Evolutionary conservation across 2,329 filamentous ascomycete species (phyloP).

Genomic region (Claviceps fusiformis): DNA sequence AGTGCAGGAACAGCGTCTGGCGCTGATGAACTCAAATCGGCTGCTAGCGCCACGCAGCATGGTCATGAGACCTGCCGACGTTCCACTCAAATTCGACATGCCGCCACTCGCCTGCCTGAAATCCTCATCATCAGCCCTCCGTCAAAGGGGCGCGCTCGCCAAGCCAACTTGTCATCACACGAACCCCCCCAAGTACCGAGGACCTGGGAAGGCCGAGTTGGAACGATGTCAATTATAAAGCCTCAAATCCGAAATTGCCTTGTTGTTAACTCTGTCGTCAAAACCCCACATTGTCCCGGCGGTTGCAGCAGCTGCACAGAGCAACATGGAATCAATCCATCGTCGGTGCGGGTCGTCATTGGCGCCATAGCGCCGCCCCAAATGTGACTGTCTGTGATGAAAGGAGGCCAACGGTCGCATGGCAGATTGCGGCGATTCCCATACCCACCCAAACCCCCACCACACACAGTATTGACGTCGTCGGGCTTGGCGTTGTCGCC

Average conservation of each 20-base stretch:
- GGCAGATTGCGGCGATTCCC: background rate
- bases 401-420: background rate
- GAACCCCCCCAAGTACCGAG: too few relatives aligned
- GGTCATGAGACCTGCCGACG: slow-evolving; percentile 19
- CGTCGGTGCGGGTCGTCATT: background rate
- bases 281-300: background rate
- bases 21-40: slow-evolving; percentile 8
- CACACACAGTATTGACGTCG: background rate
- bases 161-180: too few relatives aligned
- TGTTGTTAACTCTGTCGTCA: background rate
- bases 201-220: too few relatives aligned
- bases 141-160: slow-evolving; percentile 4
- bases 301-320: background rate
- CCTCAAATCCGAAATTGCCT: background rate
- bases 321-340: background rate
- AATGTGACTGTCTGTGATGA: background rate
- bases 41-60: slow-evolving; percentile 16
- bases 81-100: slow-evolving; percentile 9
- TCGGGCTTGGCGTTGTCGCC: background rate
- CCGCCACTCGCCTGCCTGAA: background rate
- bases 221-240: too few relatives aligned
- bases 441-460: background rate
- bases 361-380: background rate
- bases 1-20: background rate
- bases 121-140: background rate